Conservation (phyloP, 768 basidiomycete species). For the Calvatia gigantea region DNA sequence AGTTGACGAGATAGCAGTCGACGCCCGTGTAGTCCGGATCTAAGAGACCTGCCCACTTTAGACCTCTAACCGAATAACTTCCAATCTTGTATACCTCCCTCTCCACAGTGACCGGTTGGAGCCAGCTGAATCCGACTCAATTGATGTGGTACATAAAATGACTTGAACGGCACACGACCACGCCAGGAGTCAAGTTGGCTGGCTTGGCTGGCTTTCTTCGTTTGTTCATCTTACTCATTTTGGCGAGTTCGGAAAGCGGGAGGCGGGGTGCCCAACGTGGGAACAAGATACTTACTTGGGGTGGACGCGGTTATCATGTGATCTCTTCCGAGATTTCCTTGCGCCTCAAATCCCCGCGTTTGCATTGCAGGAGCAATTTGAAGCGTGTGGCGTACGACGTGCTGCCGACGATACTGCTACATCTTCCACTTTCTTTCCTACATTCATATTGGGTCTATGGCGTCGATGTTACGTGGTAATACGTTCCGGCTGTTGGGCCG, state of each 20-base stretch:
- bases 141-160: too few species aligned
- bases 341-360: background rate
- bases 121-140: too few species aligned
- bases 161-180: too few species aligned
- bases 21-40: background rate
- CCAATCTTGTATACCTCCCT: background rate
- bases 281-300: background rate
- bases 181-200: too few species aligned
- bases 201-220: too few species aligned
- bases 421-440: background rate
- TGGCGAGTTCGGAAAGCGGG: background rate
- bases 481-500: constrained; percentile 3
- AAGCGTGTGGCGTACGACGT: background rate
- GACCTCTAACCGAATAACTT: background rate
- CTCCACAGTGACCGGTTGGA: too few species aligned
- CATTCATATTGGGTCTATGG: background rate
- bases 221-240: too few species aligned
- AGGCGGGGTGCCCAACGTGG: background rate
- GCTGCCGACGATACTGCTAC: background rate
- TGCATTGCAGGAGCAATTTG: background rate
- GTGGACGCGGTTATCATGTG: background rate
- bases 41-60: background rate
- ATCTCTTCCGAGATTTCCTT: constrained; percentile 1
- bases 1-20: background rate
- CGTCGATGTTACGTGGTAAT: background rate